Evolutionary conservation across 495 filamentous ascomycete species (phyloP).

Genomic region (Platismatia glauca): DNA sequence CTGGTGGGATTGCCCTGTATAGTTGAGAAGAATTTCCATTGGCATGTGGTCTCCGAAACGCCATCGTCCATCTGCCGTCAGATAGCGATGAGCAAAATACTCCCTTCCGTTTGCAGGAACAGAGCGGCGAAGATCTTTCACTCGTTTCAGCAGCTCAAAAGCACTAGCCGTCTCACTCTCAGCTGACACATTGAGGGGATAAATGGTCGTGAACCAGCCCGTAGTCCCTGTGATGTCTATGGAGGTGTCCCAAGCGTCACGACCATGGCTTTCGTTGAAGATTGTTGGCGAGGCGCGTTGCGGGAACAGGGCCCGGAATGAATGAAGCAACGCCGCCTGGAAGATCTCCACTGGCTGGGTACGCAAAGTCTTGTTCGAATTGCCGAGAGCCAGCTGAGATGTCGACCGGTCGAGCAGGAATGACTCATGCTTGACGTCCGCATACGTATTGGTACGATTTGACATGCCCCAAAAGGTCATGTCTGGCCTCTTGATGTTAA

Average conservation of each 20-base stretch:
- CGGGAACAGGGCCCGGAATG: slow-evolving; percentile 40
- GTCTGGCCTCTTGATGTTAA: slow-evolving; percentile 33
- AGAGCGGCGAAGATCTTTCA: slow-evolving; percentile 40
- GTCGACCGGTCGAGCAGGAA: slow-evolving; percentile 41
- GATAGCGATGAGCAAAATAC: slow-evolving; percentile 44
- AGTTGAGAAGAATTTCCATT: slow-evolving; percentile 65
- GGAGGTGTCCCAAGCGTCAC: slow-evolving; percentile 41
- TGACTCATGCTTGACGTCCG: slow-evolving; percentile 38
- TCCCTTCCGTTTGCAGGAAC: slow-evolving; percentile 42
- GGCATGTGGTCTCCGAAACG: slow-evolving; percentile 40
- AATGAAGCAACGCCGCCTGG: slow-evolving; percentile 42
- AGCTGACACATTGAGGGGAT: slow-evolving; percentile 42
- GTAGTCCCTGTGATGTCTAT: slow-evolving; percentile 52
- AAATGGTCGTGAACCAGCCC: slow-evolving; percentile 54
- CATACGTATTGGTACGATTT: slow-evolving; percentile 39
- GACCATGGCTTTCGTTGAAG: slow-evolving; percentile 48
- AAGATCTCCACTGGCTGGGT: slow-evolving; percentile 49
- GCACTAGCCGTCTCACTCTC: slow-evolving; percentile 35
- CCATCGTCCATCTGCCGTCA: slow-evolving; percentile 37
- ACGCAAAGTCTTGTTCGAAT: slow-evolving; percentile 36
- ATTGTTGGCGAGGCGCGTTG: slow-evolving; percentile 48
- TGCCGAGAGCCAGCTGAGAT: slow-evolving; percentile 36
- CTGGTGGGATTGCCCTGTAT: slow-evolving; percentile 55
- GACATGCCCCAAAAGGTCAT: slow-evolving; percentile 48
- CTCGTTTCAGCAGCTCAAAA: slow-evolving; percentile 34